Evolutionary conservation across 805 yeast species (phyloP).

Genomic region (Soucietia sequanensis): DNA sequence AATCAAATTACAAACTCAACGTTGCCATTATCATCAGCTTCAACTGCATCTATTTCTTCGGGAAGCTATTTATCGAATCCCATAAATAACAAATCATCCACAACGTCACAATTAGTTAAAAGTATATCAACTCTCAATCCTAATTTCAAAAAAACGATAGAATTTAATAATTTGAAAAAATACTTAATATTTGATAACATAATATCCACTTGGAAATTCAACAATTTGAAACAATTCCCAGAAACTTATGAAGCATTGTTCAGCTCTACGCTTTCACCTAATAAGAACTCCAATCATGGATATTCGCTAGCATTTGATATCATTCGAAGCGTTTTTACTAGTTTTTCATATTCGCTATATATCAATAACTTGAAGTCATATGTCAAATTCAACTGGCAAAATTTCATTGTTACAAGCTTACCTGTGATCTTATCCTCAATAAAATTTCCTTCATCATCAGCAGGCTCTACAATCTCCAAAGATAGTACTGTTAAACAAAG

Average conservation of each 20-base stretch:
- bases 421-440: constrained; percentile 22
- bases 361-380: constrained; percentile 5
- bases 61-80: too few relatives aligned
- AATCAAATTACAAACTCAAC: too few relatives aligned
- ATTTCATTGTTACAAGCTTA: constrained; percentile 29
- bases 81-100: too few relatives aligned
- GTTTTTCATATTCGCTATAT: not conserved
- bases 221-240: constrained; percentile 11
- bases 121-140: constrained; percentile 3
- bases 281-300: not conserved
- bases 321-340: not conserved
- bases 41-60: too few relatives aligned
- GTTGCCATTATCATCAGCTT: too few relatives aligned
- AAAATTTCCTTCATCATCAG: constrained; percentile 8
- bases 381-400: constrained; percentile 33
- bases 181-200: constrained; percentile 26
- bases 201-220: constrained; percentile 22
- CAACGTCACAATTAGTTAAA: constrained; percentile 4
- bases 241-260: constrained; percentile 6
- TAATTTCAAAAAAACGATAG: constrained; percentile 3
- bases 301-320: not conserved
- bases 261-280: not conserved
- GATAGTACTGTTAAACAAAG: constrained; percentile 8
- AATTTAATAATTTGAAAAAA: constrained; percentile 16
- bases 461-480: too few relatives aligned